Conservation (phyloP, 2,329 filamentous ascomycete genomes). For the Pestalotiopsis sp. region DNA sequence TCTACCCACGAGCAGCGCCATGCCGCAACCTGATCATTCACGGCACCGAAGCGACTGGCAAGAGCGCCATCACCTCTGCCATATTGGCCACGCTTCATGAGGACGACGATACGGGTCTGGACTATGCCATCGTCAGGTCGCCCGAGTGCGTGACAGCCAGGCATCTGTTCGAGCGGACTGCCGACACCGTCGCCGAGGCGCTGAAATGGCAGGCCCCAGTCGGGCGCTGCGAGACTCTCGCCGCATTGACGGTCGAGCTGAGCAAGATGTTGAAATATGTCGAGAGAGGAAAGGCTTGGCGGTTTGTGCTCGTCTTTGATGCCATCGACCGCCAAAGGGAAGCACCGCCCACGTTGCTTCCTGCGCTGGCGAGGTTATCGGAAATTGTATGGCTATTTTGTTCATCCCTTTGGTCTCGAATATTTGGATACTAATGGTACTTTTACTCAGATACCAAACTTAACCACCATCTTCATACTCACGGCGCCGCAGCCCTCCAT, state of each 20-base stretch:
- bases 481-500: conserved; percentile 52
- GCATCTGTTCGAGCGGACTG: conserved; percentile 75
- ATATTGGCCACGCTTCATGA: conserved; percentile 56
- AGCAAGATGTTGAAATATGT: conserved; percentile 59
- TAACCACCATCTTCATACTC: conserved; percentile 68
- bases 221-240: conserved; percentile 77
- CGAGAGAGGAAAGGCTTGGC: conserved; percentile 37
- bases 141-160: conserved; percentile 77
- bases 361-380: conserved; percentile 78
- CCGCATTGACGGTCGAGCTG: conserved; percentile 75
- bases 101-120: conserved; percentile 51
- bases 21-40: conserved; percentile 78
- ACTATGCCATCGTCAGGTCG: conserved; percentile 67
- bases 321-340: conserved; percentile 85
- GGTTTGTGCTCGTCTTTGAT: conserved; percentile 85
- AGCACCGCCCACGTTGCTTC: conserved; percentile 74
- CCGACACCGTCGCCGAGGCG: conserved; percentile 60
- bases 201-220: conserved; percentile 51
- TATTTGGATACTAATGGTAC: conserved; percentile 10
- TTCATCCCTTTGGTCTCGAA: neutral
- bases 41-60: conserved; percentile 85
- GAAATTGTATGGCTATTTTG: conserved; percentile 65
- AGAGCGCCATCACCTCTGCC: conserved; percentile 69
- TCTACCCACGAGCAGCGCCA: conserved; percentile 68
- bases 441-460: conserved; percentile 67